These are phyloP conservation scores for Suhomyces bolitotheri DNA, from an alignment of 1,139 yeast species.

Conservation along the genomic window DNA sequence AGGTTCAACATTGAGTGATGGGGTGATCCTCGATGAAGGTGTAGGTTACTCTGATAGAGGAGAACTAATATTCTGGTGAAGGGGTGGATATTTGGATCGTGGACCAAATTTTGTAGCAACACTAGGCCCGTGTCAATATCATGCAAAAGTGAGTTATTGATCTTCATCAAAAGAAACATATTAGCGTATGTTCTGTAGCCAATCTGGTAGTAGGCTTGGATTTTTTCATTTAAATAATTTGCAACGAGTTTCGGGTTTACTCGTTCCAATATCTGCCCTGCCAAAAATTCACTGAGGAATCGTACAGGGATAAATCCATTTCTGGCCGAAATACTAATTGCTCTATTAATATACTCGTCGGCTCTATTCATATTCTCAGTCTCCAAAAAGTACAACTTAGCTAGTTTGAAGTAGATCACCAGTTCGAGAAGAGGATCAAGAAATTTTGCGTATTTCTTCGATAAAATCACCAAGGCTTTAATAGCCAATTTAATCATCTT, in stretches of 20 bases:
- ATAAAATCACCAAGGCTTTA: constrained; percentile 35
- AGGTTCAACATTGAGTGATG: constrained; percentile 16
- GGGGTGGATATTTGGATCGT: constrained; percentile 16
- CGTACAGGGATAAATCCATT: constrained; percentile 22
- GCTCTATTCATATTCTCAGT: constrained; percentile 43
- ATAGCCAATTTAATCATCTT: constrained; percentile 41
- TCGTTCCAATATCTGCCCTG: constrained; percentile 33
- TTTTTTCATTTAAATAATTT: constrained; percentile 30
- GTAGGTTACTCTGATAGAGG: constrained; percentile 25
- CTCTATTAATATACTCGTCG: constrained; percentile 38
- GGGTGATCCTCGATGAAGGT: constrained; percentile 33
- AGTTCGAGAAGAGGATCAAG: constrained; percentile 36
- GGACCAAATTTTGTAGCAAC: constrained; percentile 24
- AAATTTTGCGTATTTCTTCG: constrained; percentile 25
- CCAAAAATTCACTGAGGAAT: constrained; percentile 34
- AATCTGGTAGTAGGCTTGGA: constrained; percentile 19
- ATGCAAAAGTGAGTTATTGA: constrained; percentile 26
- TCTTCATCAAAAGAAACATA: constrained; percentile 31
- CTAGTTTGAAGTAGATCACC: constrained; percentile 34
- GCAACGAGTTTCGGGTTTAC: constrained; percentile 25
- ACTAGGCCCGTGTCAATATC: constrained; percentile 28
- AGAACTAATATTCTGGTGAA: constrained; percentile 23
- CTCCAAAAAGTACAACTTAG: constrained; percentile 40
- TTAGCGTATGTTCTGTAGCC: constrained; percentile 19
- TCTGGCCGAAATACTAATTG: constrained; percentile 37